Conservation (phyloP, 768 basidiomycete species). For the Amylocystis lapponica region DNA sequence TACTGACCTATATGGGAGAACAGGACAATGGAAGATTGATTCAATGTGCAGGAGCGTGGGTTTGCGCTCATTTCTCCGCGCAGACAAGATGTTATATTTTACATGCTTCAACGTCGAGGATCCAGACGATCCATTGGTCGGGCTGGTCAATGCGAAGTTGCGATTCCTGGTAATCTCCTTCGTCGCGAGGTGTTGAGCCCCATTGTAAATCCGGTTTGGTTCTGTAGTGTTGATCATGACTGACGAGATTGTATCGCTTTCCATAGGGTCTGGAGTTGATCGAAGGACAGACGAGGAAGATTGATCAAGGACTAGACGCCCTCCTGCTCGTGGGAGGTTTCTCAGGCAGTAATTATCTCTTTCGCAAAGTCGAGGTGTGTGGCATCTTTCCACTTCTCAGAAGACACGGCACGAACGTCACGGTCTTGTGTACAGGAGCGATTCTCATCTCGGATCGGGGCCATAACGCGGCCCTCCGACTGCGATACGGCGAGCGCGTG, state of each 20-base stretch:
- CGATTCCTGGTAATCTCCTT: constrained; percentile 74
- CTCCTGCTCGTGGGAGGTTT: constrained; percentile 89
- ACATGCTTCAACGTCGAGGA: constrained; percentile 88
- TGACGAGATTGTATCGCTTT: constrained; percentile 13
- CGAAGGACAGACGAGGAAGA: constrained; percentile 64
- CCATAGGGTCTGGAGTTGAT: constrained; percentile 69
- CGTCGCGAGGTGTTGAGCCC: constrained; percentile 86
- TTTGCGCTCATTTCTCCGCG: neutral
- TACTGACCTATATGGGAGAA: constrained; percentile 68
- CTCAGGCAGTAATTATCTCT: constrained; percentile 80
- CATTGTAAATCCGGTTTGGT: constrained; percentile 66
- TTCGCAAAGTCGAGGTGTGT: constrained; percentile 68
- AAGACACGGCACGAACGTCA: no score
- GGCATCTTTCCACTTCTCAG: no score
- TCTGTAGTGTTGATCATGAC: neutral
- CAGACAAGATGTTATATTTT: constrained; percentile 83
- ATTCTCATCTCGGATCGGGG: constrained; percentile 58
- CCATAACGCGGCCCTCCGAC: constrained; percentile 80
- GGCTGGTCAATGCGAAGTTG: constrained; percentile 75
- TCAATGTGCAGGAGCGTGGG: neutral
- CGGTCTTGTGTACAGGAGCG: constrained; percentile 41
- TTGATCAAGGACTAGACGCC: constrained; percentile 73
- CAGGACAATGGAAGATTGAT: constrained; percentile 61
- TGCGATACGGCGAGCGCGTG: constrained; percentile 88
- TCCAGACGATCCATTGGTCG: constrained; percentile 73